These are phyloP conservation scores for Chalciporus sp. DNA, from an alignment of 1,284 basidiomycete genomes.

Conservation along the genomic window DNA sequence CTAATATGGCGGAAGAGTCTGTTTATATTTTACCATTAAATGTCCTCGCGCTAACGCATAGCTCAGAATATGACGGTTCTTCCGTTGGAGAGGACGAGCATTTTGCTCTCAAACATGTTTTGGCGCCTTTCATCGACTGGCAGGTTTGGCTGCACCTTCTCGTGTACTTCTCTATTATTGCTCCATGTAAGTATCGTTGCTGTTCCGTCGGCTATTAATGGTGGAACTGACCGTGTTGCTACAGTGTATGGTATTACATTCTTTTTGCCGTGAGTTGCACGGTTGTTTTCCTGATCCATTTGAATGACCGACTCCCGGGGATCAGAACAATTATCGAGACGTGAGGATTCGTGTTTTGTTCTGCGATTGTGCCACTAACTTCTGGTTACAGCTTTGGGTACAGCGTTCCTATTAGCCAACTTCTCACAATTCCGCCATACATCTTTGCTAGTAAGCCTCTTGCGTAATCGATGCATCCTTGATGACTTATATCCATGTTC, in stretches of 20 bases:
- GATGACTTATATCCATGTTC: not conserved
- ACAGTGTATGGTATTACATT: slow-evolving; percentile 61
- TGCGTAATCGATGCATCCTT: not conserved
- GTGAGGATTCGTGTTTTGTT: slow-evolving; percentile 33
- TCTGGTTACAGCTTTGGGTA: slow-evolving; percentile 52
- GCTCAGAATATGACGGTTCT: slow-evolving; percentile 56
- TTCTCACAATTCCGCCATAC: slow-evolving; percentile 73
- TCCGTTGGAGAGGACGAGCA: slow-evolving; percentile 67
- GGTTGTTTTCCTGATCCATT: not conserved
- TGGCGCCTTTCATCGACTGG: slow-evolving; percentile 62
- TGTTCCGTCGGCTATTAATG: not conserved
- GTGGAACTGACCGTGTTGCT: slow-evolving; percentile 9
- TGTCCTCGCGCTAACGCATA: not conserved
- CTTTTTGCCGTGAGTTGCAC: slow-evolving; percentile 59
- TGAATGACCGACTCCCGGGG: not conserved
- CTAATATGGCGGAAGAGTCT: slow-evolving; percentile 58
- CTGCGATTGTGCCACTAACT: not conserved
- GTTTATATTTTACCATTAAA: slow-evolving; percentile 10
- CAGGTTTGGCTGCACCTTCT: slow-evolving; percentile 47
- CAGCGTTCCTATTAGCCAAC: slow-evolving; percentile 56
- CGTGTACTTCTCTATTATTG: slow-evolving; percentile 61
- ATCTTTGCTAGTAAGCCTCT: slow-evolving; percentile 53
- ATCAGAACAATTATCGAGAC: slow-evolving; percentile 62
- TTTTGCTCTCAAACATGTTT: slow-evolving; percentile 55
- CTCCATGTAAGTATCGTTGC: slow-evolving; percentile 49